A percentile compares a stretch with the other conserved stretches of the same genome.
phyloP scores from a whole-genome alignment of 1,284 basidiomycete species.

The Mycena citricolor region DNA sequence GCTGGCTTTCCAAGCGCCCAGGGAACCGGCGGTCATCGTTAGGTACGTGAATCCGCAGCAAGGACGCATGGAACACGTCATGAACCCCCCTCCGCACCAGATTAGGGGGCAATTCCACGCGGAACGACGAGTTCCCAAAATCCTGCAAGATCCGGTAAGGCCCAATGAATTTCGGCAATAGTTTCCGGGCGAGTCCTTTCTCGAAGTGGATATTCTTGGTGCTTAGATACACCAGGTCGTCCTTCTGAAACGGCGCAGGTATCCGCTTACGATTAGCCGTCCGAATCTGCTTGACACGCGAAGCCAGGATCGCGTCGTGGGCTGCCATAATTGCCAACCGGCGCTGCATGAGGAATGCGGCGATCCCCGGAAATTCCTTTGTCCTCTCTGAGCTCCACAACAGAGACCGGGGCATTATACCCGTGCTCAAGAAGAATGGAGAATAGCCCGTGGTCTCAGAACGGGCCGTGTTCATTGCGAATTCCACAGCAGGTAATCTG shows the following conservation, averaged over 20 bases:
- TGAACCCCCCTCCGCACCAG: conserved; percentile 25
- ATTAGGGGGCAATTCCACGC: conserved; percentile 16
- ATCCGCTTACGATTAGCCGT: conserved; percentile 13
- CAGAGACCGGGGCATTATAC: conserved; percentile 5
- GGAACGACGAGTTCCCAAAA: conserved; percentile 1
- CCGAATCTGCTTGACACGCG: conserved; percentile 14
- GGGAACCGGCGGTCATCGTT: conserved; percentile 29
- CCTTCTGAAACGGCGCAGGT: conserved; percentile 1
- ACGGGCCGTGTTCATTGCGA: conserved; percentile 8
- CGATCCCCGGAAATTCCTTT: conserved; percentile 13
- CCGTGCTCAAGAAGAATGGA: conserved; percentile 11
- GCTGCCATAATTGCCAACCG: conserved; percentile 15
- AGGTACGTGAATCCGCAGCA: conserved; percentile 24
- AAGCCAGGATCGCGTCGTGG: conserved; percentile 17
- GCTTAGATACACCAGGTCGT: conserved; percentile 20
- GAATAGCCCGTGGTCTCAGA: conserved; percentile 8
- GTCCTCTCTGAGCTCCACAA: conserved; percentile 5
- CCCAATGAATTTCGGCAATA: conserved; percentile 15
- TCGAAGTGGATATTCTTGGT: conserved; percentile 30
- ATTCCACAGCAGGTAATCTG: conserved; percentile 7
- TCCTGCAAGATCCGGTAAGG: conserved; percentile 19
- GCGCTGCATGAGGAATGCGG: conserved; percentile 5
- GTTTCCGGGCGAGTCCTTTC: conserved; percentile 9
- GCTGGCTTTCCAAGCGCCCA: conserved; percentile 15
- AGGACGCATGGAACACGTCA: conserved; percentile 26